phyloP scores from a whole-genome alignment of 257 asterid species.

The Marsdenia floribunda region DNA sequence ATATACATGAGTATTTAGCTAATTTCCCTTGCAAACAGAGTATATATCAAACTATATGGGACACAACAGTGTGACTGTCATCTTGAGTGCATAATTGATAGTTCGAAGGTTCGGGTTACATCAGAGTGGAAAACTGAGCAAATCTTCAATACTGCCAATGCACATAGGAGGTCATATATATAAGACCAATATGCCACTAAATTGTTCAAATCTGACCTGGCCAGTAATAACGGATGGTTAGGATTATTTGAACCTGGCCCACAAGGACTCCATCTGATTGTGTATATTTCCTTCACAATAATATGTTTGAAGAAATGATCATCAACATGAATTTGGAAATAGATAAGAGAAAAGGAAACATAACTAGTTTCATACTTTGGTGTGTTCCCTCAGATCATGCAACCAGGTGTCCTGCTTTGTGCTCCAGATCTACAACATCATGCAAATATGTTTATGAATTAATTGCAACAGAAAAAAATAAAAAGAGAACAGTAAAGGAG shows the following conservation, averaged over 20 bases:
- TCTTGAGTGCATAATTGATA: neutral
- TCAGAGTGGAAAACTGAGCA: neutral
- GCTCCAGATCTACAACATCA: constrained; percentile 83
- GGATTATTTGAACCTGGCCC: constrained; percentile 91
- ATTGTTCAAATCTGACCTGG: constrained; percentile 52
- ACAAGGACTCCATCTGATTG: constrained; percentile 97
- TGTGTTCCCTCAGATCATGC: constrained; percentile 75
- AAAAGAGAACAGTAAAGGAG: neutral
- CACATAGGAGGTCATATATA: neutral
- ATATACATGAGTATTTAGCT: neutral
- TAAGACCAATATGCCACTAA: neutral
- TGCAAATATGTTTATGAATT: constrained; percentile 14
- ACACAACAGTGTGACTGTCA: neutral
- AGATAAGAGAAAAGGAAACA: constrained; percentile 9
- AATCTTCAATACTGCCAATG: neutral
- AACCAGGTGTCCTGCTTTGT: constrained; percentile 70
- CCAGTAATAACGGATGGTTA: constrained; percentile 66
- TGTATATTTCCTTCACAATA: constrained; percentile 76
- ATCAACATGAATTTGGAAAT: constrained; percentile 11
- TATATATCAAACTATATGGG: neutral
- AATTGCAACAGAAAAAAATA: neutral
- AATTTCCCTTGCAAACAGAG: neutral
- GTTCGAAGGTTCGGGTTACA: neutral
- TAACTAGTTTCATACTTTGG: constrained; percentile 44
- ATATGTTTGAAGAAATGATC: constrained; percentile 11